Conservation (phyloP, 1,139 yeast genomes). For the Saccharomyces hybrid region DNA sequence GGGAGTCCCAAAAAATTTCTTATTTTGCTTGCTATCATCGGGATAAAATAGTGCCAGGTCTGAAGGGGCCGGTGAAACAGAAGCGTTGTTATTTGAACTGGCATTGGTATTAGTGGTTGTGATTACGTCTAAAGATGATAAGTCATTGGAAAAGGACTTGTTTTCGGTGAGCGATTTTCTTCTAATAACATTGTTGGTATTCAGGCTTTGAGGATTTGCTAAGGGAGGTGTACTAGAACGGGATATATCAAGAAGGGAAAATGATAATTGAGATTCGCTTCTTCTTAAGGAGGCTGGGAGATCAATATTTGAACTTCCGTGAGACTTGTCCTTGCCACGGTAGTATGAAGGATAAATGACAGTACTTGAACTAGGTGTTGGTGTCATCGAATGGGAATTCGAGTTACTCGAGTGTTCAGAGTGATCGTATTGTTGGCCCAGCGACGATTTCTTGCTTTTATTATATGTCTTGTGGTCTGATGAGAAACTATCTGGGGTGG, state of each 20-base stretch:
- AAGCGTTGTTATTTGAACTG: constrained; percentile 7
- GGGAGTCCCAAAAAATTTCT: constrained; percentile 86
- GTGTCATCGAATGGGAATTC: constrained; percentile 2
- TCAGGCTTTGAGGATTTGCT: constrained; percentile 6
- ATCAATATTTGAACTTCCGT: constrained; percentile 34
- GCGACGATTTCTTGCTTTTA: neutral
- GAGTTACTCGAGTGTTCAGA: neutral
- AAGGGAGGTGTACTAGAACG: constrained; percentile 29
- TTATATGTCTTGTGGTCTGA: neutral
- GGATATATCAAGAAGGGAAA: constrained; percentile 25
- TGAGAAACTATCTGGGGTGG: constrained; percentile 3
- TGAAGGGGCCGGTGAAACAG: constrained; percentile 11
- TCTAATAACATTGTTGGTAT: constrained; percentile 8
- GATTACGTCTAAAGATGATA: neutral
- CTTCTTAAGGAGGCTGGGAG: constrained; percentile 18
- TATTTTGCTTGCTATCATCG: constrained; percentile 38
- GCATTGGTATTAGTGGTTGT: constrained; percentile 2
- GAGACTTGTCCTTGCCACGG: neutral
- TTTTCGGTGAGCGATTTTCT: constrained; percentile 5
- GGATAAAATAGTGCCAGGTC: constrained; percentile 68
- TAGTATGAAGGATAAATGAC: neutral
- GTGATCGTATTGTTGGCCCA: neutral
- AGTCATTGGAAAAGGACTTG: constrained; percentile 6
- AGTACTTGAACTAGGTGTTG: neutral
- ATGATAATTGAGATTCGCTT: constrained; percentile 29